These are phyloP conservation scores for Crithidia bombi DNA, from an alignment of 208 protist genomes.

Conservation along the genomic window DNA sequence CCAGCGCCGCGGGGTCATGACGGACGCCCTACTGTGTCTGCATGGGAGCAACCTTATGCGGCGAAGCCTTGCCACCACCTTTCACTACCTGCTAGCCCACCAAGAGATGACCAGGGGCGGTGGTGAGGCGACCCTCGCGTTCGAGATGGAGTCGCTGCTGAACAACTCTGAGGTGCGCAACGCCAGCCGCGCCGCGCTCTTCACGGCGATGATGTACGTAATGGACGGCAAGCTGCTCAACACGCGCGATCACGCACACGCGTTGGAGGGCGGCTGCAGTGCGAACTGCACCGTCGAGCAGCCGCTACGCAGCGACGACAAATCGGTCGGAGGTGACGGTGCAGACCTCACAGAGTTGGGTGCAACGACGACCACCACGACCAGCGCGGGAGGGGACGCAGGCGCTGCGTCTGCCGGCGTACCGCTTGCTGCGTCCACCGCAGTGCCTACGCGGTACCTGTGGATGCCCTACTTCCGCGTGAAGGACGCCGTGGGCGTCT, in stretches of 20 bases:
- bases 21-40: constrained; percentile 17
- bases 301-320: neutral
- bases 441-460: neutral
- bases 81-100: constrained; percentile 3
- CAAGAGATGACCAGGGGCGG: neutral
- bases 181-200: constrained; percentile 20
- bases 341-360: neutral
- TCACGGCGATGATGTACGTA: constrained; percentile 9
- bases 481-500: neutral
- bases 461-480: constrained; percentile 23
- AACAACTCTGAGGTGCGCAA: neutral
- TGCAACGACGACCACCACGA: neutral
- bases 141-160: constrained; percentile 4
- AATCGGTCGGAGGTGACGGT: neutral
- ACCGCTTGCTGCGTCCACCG: neutral
- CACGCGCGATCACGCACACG: constrained; percentile 11
- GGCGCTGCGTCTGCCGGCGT: neutral
- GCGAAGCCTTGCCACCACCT: neutral
- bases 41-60: constrained; percentile 18
- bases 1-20: constrained; percentile 3
- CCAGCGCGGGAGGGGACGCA: neutral
- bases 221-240: constrained; percentile 28
- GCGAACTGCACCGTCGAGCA: neutral
- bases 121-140: neutral
- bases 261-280: constrained; percentile 1